Base-by-base conservation (phyloP, 2,329 filamentous ascomycete species). In the Metarhizium rileyi region DNA sequence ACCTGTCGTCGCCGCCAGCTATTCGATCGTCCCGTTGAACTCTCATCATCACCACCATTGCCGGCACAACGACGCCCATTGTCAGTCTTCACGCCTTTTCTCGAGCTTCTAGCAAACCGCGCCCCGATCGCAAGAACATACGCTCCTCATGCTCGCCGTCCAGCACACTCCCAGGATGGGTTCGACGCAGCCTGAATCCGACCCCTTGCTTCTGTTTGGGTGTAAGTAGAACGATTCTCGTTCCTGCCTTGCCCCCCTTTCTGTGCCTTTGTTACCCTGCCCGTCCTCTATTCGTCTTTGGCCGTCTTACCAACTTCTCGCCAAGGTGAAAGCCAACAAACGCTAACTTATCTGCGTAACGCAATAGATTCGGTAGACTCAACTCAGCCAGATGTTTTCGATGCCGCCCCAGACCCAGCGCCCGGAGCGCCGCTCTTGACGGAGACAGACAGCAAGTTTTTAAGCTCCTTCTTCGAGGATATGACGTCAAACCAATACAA, bases 401-500 rank as follows among this genome's bases (percentile, higher is more conserved):
- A 77, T 55, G 75, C 44, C 44, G 47, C 81, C 48, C 81, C 83
- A 41, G 78, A 80, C 46, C 79, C 80, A 44, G 78, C 82, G 9
- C 77, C 76, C 3, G 83, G 83, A n/a, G 76, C 75, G 35, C 78
- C 83, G 18, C 71, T 87, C 38, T 74, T 87, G 53, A 77, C 80
- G 56, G 79, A 83, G 57, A 77, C 72, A 52, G 80, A 83, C 60
- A 76, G 70, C 47, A 79, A 74, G 56, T 68, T 77, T 51, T 69
- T 87, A 18, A 73, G 76, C 52, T 70, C 63, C 54, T 83, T 83
- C 59, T 79, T 83, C 60, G 71, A 76, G 49, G 70, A 72, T 49
- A 70, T 83, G 50, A 71, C 68, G 46, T 70, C 75, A 5, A 70
- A 77, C 53, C 69, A 75, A 30, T 77, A 73, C 57, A 70, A 69